phyloP scores from a whole-genome alignment of 805 yeast species.

The Candida mattraensis region DNA sequence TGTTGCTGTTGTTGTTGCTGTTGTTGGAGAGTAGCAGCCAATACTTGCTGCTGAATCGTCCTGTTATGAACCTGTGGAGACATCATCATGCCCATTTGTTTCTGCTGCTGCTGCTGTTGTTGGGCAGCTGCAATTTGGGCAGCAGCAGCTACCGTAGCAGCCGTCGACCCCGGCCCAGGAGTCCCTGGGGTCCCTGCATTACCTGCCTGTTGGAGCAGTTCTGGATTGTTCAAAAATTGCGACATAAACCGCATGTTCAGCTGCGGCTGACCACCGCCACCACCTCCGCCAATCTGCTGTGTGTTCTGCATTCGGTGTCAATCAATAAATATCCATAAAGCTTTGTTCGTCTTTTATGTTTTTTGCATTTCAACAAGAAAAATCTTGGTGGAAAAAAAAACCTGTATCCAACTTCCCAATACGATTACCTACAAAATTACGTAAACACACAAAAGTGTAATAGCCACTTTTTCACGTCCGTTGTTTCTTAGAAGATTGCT shows the following conservation, averaged over 20 bases:
- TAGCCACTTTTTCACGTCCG: conserved; percentile 5
- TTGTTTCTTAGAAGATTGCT: conserved; percentile 19
- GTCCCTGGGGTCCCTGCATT: conserved; percentile 1
- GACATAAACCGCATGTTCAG: conserved; percentile 27
- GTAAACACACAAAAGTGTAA: no score
- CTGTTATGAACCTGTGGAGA: conserved; percentile 37
- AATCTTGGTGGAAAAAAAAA: no score
- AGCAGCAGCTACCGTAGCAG: conserved; percentile 24
- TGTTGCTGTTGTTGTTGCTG: conserved; percentile 13
- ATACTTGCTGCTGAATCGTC: conserved; percentile 30
- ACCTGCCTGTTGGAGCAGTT: conserved; percentile 17
- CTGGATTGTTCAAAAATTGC: conserved; percentile 27
- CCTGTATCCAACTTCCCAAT: no score
- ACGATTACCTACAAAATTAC: no score
- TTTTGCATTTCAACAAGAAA: background rate
- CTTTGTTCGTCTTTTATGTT: no score
- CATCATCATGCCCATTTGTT: conserved; percentile 31
- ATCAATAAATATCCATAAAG: no score
- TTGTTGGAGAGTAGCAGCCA: conserved; percentile 23
- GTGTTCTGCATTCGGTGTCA: no score
- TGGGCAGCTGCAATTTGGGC: conserved; percentile 22
- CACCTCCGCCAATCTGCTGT: no score
- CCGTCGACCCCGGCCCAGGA: conserved; percentile 12
- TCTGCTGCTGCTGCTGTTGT: conserved; percentile 16
- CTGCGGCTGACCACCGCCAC: conserved; percentile 28